Conservation (phyloP, 768 basidiomycete species). For the Leucosporidium yakuticum region DNA sequence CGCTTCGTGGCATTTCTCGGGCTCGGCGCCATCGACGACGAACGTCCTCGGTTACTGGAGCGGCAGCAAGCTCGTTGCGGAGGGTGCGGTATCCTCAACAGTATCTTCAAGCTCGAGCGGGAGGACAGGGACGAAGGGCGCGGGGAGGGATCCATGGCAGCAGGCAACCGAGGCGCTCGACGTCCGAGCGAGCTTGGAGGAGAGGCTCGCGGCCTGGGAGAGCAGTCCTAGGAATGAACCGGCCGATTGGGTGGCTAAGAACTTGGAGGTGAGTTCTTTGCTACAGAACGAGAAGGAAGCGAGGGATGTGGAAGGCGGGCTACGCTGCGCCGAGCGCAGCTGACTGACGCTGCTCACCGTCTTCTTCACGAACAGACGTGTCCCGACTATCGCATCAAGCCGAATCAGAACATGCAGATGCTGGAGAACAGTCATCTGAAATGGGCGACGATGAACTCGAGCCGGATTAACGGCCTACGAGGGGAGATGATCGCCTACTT, state of each 20-base stretch:
- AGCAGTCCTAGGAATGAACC: conserved; percentile 7
- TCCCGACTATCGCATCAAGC: conserved; percentile 13
- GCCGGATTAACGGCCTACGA: neutral
- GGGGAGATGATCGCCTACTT: conserved; percentile 12
- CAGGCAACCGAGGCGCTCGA: neutral
- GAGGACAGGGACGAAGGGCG: neutral
- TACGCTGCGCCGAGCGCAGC: too few species aligned
- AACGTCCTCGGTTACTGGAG: too few species aligned
- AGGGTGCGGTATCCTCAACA: neutral
- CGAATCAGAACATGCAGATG: conserved; percentile 20
- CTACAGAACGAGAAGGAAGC: too few species aligned
- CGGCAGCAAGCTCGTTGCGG: neutral
- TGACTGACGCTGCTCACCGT: neutral
- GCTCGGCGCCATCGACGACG: too few species aligned
- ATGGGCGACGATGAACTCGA: conserved; percentile 13
- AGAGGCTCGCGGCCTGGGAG: conserved; percentile 20
- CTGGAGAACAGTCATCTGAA: conserved; percentile 10
- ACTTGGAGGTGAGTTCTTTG: conserved; percentile 10
- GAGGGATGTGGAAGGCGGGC: too few species aligned
- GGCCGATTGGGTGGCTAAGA: conserved; percentile 23
- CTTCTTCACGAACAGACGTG: conserved; percentile 10
- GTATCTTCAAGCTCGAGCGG: neutral
- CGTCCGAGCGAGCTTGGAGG: neutral
- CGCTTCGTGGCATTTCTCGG: neutral
- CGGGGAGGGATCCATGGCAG: neutral